Evolutionary conservation across 768 basidiomycete species (phyloP).

Genomic region (Tubosaeta sp.): DNA sequence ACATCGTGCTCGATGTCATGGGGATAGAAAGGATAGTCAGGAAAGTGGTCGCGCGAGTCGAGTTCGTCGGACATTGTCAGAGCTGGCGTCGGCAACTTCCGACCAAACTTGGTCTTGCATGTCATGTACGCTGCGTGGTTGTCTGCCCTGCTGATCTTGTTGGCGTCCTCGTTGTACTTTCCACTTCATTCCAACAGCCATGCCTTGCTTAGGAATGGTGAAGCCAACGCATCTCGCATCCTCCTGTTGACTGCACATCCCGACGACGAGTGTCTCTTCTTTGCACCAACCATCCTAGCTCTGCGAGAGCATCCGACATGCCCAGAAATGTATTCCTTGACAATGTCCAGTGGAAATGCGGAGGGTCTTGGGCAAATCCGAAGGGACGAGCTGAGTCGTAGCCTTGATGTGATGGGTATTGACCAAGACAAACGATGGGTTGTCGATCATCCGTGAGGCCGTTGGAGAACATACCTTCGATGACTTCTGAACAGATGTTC

Average conservation of each 20-base stretch:
- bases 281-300: slow-evolving; percentile 74
- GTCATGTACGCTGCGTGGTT: slow-evolving; percentile 13
- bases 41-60: slow-evolving; percentile 11
- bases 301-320: slow-evolving; percentile 31
- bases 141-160: slow-evolving; percentile 9
- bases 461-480: slow-evolving; percentile 1
- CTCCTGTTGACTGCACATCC: slow-evolving; percentile 88
- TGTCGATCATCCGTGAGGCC: slow-evolving; percentile 67
- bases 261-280: slow-evolving; percentile 94
- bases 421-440: slow-evolving; percentile 48
- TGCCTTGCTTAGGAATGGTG: slow-evolving; percentile 9
- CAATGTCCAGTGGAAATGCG: slow-evolving; percentile 76
- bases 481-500: slow-evolving; percentile 16
- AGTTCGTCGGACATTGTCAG: slow-evolving; percentile 20
- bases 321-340: slow-evolving; percentile 54
- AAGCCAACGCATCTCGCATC: slow-evolving; percentile 26
- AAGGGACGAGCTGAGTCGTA: slow-evolving; percentile 52
- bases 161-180: slow-evolving; percentile 24
- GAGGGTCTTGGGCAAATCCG: slow-evolving; percentile 68
- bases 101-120: slow-evolving; percentile 7
- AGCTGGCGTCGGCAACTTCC: slow-evolving; percentile 19
- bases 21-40: slow-evolving; percentile 16
- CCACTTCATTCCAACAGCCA: slow-evolving; percentile 23
- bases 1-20: slow-evolving; percentile 13
- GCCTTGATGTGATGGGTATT: slow-evolving; percentile 68